phyloP scores from a whole-genome alignment of 2,329 filamentous ascomycete genomes.

The Pseudopyricularia cyperi region DNA sequence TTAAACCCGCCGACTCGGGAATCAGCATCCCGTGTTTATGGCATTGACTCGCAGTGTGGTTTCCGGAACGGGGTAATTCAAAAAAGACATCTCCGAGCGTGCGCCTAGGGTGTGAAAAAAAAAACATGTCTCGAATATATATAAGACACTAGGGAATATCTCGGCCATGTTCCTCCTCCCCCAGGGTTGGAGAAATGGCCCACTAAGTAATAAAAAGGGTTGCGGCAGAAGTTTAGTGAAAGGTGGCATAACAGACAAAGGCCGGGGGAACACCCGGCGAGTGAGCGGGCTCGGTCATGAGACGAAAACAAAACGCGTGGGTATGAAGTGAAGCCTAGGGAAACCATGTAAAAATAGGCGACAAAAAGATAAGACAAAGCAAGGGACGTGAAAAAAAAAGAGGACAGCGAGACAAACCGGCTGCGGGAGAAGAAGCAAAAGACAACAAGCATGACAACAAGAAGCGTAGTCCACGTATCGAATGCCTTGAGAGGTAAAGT shows the following conservation, averaged over 20 bases:
- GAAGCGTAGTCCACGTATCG: background rate
- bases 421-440: too few species aligned
- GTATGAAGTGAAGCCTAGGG: background rate
- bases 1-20: too few species aligned
- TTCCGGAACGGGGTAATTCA: background rate
- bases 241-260: background rate
- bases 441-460: background rate
- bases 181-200: background rate
- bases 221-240: background rate
- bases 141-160: background rate
- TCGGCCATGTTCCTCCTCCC: background rate
- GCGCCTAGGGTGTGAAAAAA: background rate
- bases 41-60: background rate
- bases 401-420: too few species aligned
- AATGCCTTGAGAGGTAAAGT: background rate
- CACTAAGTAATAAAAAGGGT: background rate
- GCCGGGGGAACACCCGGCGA: background rate
- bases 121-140: background rate
- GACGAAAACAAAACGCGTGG: conserved; percentile 1
- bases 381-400: background rate
- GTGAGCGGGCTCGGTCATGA: background rate
- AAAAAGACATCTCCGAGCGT: background rate
- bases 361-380: background rate
- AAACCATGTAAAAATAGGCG: background rate
- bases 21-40: too few species aligned